Percentiles rank a stretch among this genome's conserved stretches.
phyloP scores from a whole-genome alignment of 257 asterid genomes.

The Solanum tacnaense region DNA sequence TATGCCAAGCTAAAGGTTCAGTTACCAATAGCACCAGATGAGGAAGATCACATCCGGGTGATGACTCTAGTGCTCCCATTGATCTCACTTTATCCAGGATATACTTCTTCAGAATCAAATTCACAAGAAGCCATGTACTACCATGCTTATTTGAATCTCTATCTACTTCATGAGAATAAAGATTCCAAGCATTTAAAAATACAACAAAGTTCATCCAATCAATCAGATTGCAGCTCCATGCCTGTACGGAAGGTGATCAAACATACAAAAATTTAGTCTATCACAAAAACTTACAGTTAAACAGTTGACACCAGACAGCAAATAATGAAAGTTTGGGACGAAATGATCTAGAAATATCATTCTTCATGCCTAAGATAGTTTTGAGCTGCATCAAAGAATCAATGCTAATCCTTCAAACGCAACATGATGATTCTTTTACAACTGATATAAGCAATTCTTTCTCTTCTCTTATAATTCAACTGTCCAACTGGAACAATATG shows the following conservation, averaged over 20 bases:
- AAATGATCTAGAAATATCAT: neutral
- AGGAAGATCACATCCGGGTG: slow-evolving; percentile 62
- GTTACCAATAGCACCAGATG: slow-evolving; percentile 63
- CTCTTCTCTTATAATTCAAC: neutral
- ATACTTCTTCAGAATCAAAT: slow-evolving; percentile 43
- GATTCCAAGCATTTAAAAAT: slow-evolving; percentile 85
- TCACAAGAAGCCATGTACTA: slow-evolving; percentile 51
- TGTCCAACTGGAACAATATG: neutral
- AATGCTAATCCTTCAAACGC: neutral
- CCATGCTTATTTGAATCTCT: slow-evolving; percentile 12
- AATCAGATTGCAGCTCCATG: slow-evolving; percentile 25
- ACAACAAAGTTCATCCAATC: slow-evolving; percentile 83
- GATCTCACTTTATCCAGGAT: slow-evolving; percentile 42
- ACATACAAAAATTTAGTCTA: neutral
- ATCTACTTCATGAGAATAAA: slow-evolving; percentile 42
- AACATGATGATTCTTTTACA: neutral
- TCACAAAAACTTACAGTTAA: neutral
- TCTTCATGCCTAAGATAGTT: neutral
- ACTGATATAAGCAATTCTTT: neutral
- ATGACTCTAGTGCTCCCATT: slow-evolving; percentile 37
- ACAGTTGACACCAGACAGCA: neutral
- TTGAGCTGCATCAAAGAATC: neutral
- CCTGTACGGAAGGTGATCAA: slow-evolving; percentile 28
- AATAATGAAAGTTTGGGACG: neutral
- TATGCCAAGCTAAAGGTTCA: slow-evolving; percentile 90